Evolutionary conservation across 176 grass and related monocot species (phyloP), one percentile per base, ranked within the genome.

Genomic region (Miscanthus lutarioriparius): DNA sequence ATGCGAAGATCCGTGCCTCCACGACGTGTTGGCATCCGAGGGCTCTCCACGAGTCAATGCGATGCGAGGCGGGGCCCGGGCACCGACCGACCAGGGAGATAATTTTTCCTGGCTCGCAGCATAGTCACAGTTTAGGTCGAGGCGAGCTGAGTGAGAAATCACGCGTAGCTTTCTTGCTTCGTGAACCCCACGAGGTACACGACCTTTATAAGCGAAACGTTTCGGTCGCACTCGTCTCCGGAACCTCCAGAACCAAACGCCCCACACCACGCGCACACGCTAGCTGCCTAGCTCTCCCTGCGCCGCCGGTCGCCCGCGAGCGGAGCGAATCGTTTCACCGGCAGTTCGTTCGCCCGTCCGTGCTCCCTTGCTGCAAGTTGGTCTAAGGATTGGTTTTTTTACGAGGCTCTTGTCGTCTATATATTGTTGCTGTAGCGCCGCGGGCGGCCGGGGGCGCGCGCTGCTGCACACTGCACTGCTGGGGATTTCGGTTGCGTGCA

Each of bases 171-270:
- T 67, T 8, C 26, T 84, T 53, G 22, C 44, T 20, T 49, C 1
- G 75, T 45, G 37, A 41, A 37, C 14, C n/a, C 53, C 53, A 56
- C 17, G 48, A 51, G 48, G 5, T 7, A 2, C 51, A 20, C 69
- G 17, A 79, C 56, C 41, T 33, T 86, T 94, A 80, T 91, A 91
- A 91, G 25, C 75, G 3, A 16, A 32, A 41, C 45, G 2, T 49
- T 30, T 44, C 43, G 43, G 68, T 72, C 67, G 49, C 65, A 30
- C 30, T 77, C 75, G 71, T 82, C 85, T 47, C 41, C 69, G 40
- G 70, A 89, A 51, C 4, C 44, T 30, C 84, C 78, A 49, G 65
- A 72, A 79, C 85, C 77, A 44, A 72, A 67, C 83, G 74, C 76
- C 9, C n/a, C n/a, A 28, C 26, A 32, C 56, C 78, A 25, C 59